Percentiles rank a stretch among this genome's conserved stretches.
Conservation (phyloP, 1,139 yeast species). For the Yamadazyma diospyri region DNA sequence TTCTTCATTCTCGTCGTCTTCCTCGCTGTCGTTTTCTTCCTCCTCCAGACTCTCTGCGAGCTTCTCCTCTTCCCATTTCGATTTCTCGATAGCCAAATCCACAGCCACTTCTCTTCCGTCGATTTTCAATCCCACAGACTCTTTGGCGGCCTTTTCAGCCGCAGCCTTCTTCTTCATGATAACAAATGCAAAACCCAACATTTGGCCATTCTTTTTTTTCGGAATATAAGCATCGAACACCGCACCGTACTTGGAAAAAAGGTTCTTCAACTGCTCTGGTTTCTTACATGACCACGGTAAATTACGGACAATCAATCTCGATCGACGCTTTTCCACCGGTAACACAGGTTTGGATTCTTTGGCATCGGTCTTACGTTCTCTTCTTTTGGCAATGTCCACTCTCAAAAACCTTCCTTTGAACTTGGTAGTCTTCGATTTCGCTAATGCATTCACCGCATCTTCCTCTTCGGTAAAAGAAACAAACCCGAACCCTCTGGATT, state of each 20-base stretch:
- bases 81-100: conserved; percentile 87
- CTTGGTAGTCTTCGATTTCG: conserved; percentile 60
- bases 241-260: conserved; percentile 77
- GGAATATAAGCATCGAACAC: conserved; percentile 91
- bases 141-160: conserved; percentile 82
- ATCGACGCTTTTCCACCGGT: conserved; percentile 60
- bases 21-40: conserved; percentile 26
- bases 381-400: conserved; percentile 87
- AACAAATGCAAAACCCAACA: conserved; percentile 95
- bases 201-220: conserved; percentile 78
- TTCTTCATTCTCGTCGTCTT: conserved; percentile 22
- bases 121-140: conserved; percentile 67
- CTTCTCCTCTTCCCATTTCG: conserved; percentile 60
- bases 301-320: conserved; percentile 84
- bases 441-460: conserved; percentile 76
- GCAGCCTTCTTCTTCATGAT: conserved; percentile 78
- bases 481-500: conserved; percentile 92
- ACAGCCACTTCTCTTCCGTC: conserved; percentile 93
- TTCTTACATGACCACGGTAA: conserved; percentile 94
- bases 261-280: conserved; percentile 63
- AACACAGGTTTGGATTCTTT: conserved; percentile 20
- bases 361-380: conserved; percentile 60
- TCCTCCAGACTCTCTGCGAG: conserved; percentile 42
- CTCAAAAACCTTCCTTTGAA: conserved; percentile 65
- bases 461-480: conserved; percentile 85